Base-by-base conservation (phyloP, 148 eudicot genomes). In the Gaultheria prostrata region DNA sequence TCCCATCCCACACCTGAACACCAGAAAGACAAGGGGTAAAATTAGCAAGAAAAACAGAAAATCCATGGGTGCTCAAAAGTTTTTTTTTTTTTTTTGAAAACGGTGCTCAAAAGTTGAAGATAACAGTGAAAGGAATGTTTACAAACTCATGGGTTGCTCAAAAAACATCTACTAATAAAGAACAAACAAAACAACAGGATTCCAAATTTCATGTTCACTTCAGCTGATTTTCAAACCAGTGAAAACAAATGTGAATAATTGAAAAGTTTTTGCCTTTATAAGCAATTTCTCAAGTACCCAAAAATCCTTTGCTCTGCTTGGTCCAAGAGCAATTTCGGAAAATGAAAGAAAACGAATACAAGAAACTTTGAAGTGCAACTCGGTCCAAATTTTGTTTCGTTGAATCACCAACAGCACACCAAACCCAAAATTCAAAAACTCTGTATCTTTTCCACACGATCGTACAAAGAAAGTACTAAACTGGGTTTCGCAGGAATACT, bases 1-100 rank as follows among this genome's bases (percentile, higher is more conserved):
- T 79, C 51, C 78, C 88, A 82, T 89, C 87, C 98, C 94, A 94
- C 24, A 93, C 91, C 98, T 94, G 93, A 73, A 85, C 32, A 26
- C 54, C 43, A 79, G 63, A 80, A 73, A 63, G 35, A 33, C 45
- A 65, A 85, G 51, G n/a, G 77, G 7, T 17, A 35, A 20, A 8
- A 39, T 20, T 21, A 67, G 50, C 83, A 49, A 80, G 63, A 33
- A 51, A 7, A 59, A 82, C 53, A 57, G 21, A 50, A 26, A 26
- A 21, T 50, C 0, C 39, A 4, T 77, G 57, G 26, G 6, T 30
- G 17, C 15, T 28, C 61, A 50, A 51, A 6, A 24, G 53, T 51
- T 48, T n/a, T n/a, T n/a, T n/a, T n/a, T n/a, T n/a, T n/a, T n/a
- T n/a, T n/a, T n/a, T n/a, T n/a, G n/a, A n/a, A n/a, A n/a, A n/a